Evolutionary conservation across 257 asterid genomes (phyloP).

Genomic region (Jasminum sambac): DNA sequence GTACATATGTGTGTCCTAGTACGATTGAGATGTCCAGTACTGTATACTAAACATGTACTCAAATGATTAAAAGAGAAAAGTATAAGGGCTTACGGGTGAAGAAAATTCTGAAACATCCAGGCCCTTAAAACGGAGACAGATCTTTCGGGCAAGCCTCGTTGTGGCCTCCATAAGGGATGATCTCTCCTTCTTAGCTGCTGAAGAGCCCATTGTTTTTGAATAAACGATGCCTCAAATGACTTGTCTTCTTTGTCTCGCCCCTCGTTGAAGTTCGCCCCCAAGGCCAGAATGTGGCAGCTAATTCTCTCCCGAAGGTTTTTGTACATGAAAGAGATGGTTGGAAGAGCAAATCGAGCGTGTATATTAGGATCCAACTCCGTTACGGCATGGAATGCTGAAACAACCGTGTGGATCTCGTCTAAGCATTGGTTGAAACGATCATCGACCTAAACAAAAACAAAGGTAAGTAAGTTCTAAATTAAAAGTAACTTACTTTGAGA

Average conservation of each 20-base stretch:
- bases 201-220: constrained; percentile 82
- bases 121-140: constrained; percentile 90
- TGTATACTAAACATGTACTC: not conserved
- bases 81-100: constrained; percentile 71
- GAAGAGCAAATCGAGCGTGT: constrained; percentile 82
- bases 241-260: constrained; percentile 36
- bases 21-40: too few species aligned
- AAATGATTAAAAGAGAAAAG: not conserved
- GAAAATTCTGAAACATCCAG: constrained; percentile 97
- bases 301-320: constrained; percentile 70
- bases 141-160: constrained; percentile 88
- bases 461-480: not conserved
- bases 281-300: constrained; percentile 61
- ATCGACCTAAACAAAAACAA: constrained; percentile 53
- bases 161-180: constrained; percentile 88
- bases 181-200: constrained; percentile 81
- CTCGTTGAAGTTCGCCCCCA: constrained; percentile 43
- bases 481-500: not conserved
- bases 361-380: constrained; percentile 73
- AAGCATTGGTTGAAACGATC: constrained; percentile 74
- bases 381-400: constrained; percentile 80
- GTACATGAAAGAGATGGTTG: constrained; percentile 59
- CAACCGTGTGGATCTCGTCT: constrained; percentile 75
- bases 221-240: constrained; percentile 51
- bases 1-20: too few species aligned